These are phyloP conservation scores for Pythium aquatile DNA, from an alignment of 352 stramenopile genomes.

Conservation along the genomic window DNA sequence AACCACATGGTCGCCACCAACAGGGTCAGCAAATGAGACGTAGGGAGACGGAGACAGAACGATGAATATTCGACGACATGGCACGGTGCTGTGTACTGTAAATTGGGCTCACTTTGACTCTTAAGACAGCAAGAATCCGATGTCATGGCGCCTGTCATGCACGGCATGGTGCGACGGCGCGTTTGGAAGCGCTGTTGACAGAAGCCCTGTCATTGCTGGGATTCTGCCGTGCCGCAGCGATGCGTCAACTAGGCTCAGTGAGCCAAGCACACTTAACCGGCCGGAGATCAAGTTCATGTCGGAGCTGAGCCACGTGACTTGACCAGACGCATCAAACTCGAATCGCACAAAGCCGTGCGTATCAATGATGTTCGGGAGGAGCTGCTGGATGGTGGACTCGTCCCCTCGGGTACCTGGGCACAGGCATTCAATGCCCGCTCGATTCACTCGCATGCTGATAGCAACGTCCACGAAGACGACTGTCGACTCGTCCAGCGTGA, in stretches of 20 bases:
- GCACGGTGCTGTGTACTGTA: no score
- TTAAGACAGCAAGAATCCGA: slow-evolving; percentile 10
- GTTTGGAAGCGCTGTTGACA: not conserved
- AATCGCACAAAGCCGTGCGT: slow-evolving; percentile 46
- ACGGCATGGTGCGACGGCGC: not conserved
- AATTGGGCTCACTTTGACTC: no score
- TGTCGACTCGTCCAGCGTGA: slow-evolving; percentile 36
- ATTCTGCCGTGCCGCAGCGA: not conserved
- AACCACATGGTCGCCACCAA: slow-evolving; percentile 85
- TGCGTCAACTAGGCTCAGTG: slow-evolving; percentile 28
- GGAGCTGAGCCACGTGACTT: slow-evolving; percentile 48
- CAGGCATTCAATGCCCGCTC: slow-evolving; percentile 38
- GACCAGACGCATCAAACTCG: slow-evolving; percentile 36
- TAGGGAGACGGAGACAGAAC: slow-evolving; percentile 5
- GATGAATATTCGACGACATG: not conserved
- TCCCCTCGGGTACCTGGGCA: slow-evolving; percentile 37
- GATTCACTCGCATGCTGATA: slow-evolving; percentile 34
- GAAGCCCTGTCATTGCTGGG: slow-evolving; percentile 11
- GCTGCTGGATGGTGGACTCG: slow-evolving; percentile 40
- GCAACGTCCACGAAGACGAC: slow-evolving; percentile 39
- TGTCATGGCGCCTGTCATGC: not conserved
- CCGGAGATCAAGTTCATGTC: slow-evolving; percentile 55
- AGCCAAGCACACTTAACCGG: slow-evolving; percentile 35
- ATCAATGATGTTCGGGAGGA: slow-evolving; percentile 37
- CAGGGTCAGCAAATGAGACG: slow-evolving; percentile 40